These are phyloP conservation scores for Hanseniaspora nectarophila DNA, from an alignment of 805 yeast species.

Conservation along the genomic window DNA sequence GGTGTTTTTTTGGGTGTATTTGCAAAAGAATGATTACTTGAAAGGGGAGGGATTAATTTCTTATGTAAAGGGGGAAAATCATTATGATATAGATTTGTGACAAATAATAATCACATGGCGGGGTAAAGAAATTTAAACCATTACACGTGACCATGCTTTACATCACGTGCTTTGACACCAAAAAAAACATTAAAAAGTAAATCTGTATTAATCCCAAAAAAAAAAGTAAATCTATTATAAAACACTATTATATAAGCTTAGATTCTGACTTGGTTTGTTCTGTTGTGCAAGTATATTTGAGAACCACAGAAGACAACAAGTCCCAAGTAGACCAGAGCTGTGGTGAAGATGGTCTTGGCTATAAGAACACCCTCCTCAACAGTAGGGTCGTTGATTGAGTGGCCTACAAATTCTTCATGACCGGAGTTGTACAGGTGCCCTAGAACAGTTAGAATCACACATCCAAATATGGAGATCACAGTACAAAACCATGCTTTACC, in stretches of 20 bases:
- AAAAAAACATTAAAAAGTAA: too few species aligned
- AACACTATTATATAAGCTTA: background rate
- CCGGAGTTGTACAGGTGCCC: conserved; percentile 69
- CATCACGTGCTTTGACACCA: too few species aligned
- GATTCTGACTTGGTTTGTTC: conserved; percentile 33
- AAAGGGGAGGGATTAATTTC: background rate
- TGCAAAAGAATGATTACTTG: background rate
- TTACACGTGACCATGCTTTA: too few species aligned
- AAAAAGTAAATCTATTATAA: background rate
- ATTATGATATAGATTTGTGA: too few species aligned
- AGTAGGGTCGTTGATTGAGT: conserved; percentile 64
- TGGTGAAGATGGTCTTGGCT: conserved; percentile 79
- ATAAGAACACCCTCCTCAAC: conserved; percentile 81
- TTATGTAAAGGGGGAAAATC: too few species aligned
- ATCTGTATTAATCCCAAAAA: too few species aligned
- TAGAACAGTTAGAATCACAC: conserved; percentile 71
- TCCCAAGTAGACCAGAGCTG: conserved; percentile 67
- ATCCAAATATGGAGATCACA: conserved; percentile 80
- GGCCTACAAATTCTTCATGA: conserved; percentile 85
- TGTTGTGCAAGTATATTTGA: conserved; percentile 52
- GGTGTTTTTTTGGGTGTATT: background rate
- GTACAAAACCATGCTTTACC: conserved; percentile 94
- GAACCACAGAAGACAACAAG: conserved; percentile 86
- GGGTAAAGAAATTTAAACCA: too few species aligned
- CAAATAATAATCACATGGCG: too few species aligned